Evolutionary conservation across 1,284 basidiomycete species (phyloP).

Genomic region (Pseudozyma pruni): DNA sequence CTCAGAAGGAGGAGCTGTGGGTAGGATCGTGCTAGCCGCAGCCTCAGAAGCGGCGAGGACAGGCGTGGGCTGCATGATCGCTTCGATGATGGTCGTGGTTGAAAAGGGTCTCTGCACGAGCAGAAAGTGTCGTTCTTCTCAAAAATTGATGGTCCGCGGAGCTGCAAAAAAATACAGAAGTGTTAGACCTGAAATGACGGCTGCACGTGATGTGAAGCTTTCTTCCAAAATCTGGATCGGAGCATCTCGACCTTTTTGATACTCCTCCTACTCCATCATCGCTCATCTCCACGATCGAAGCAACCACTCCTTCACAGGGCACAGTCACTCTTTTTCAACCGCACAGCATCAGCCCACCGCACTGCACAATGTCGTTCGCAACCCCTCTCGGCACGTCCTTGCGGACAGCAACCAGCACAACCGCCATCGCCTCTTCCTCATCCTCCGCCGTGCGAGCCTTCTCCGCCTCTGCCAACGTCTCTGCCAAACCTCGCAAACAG

Average conservation of each 20-base stretch:
- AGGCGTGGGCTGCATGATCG: conserved; percentile 25
- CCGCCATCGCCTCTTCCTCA: conserved; percentile 18
- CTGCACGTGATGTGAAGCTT: conserved; percentile 22
- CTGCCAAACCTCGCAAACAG: conserved; percentile 54
- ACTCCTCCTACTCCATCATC: neutral
- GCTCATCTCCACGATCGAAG: conserved; percentile 1
- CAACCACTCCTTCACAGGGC: neutral
- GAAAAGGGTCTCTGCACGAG: neutral
- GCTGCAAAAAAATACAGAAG: neutral
- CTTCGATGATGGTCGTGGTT: neutral
- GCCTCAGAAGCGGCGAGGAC: conserved; percentile 10
- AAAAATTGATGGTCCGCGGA: conserved; percentile 5
- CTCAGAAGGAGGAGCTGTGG: neutral
- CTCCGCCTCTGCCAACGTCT: conserved; percentile 27
- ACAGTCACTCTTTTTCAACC: too few species aligned
- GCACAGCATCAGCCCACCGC: too few species aligned
- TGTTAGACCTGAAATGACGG: neutral
- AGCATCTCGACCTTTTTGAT: neutral
- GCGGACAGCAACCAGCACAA: conserved; percentile 18
- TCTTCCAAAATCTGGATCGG: conserved; percentile 10
- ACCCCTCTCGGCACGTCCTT: conserved; percentile 24
- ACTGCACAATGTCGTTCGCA: conserved; percentile 15
- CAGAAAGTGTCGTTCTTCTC: conserved; percentile 5
- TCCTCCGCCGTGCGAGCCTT: conserved; percentile 34
- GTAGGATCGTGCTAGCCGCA: neutral